These are phyloP conservation scores for Yarrowia sp. DNA, from an alignment of 805 yeast genomes.

Conservation along the genomic window DNA sequence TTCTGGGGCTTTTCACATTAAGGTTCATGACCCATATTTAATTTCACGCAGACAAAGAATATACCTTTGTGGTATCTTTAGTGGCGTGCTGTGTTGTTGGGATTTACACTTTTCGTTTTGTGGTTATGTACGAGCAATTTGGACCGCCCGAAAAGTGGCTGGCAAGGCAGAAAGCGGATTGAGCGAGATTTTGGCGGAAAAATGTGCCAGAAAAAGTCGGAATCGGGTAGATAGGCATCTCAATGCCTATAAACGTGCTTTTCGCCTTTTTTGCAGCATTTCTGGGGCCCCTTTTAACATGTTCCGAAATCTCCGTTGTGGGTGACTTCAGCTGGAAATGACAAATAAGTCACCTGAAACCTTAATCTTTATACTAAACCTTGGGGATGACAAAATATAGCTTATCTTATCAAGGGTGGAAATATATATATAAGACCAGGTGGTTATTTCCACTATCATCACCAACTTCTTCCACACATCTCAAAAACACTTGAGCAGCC, in stretches of 20 bases:
- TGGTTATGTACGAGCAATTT: slow-evolving; percentile 26
- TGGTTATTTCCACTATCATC: not conserved
- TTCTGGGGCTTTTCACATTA: slow-evolving; percentile 19
- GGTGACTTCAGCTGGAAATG: slow-evolving; percentile 5
- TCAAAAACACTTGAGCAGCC: too few species aligned
- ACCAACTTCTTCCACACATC: not conserved
- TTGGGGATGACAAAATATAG: slow-evolving; percentile 21
- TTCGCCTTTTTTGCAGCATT: not conserved
- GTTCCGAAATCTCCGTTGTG: slow-evolving; percentile 3
- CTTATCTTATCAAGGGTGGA: slow-evolving; percentile 27
- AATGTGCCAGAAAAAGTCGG: not conserved
- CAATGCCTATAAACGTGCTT: not conserved
- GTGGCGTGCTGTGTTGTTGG: slow-evolving; percentile 27
- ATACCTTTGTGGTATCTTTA: slow-evolving; percentile 26
- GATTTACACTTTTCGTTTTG: slow-evolving; percentile 24
- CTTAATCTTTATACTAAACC: slow-evolving; percentile 11
- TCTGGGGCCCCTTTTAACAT: not conserved
- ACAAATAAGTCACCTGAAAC: slow-evolving; percentile 21
- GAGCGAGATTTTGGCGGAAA: not conserved
- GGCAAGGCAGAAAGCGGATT: not conserved
- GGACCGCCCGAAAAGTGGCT: slow-evolving; percentile 26
- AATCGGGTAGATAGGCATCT: not conserved
- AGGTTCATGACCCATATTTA: slow-evolving; percentile 23
- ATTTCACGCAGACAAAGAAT: slow-evolving; percentile 23
- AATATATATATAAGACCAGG: slow-evolving; percentile 14